Base-by-base conservation (phyloP, 352 stramenopile species). In the Saprolegnia diclina region DNA sequence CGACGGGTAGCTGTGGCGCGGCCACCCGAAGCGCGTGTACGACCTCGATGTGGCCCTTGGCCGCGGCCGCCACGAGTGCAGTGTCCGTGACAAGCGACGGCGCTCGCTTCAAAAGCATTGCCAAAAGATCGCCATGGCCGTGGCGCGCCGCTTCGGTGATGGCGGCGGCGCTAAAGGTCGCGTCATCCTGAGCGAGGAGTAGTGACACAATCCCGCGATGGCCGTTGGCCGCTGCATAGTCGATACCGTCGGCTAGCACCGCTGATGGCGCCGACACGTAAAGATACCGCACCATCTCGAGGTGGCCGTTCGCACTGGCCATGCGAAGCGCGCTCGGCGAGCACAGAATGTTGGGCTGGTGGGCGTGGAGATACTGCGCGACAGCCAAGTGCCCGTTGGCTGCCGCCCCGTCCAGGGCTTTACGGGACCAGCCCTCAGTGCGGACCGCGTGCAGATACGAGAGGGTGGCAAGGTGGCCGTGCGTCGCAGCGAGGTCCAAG, bases 331-430 rank as follows among this genome's bases (percentile, higher is more conserved):
- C 52, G 16, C 1, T 16, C 35, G 52, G 11, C 24, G 52, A 21
- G 35, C 52, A 16, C 1, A 14, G 24, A 42, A 7, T n/a, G 29
- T 7, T 26, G 24, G n/a, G n/a, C 19, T 40, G 13, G 52, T 59
- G 52, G 3, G 13, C 11, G 11, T 21, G 13, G 2, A 59, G 35
- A 59, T 13, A 59, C 10, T 21, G 32, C 13, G 56, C 32, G 18
- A 66, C 24, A 9, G 14, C 21, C 19, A 66, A 16, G 45, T 66
- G 59, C 18, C 59, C 59, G 32, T 66, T 66, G 5, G 59, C 37
- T 22, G 59, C 59, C 19, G 59, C 59, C 5, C 40, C 59, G n/a
- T 54, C 59, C 4, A 54, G 18, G 6, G 59, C 59, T n/a, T 21
- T 14, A 5, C 1, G 9, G 6, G 32, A 40, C 9, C 35, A 19